Percentiles rank a stretch among this genome's conserved stretches.
These are phyloP conservation scores for Hypoxylon rickii DNA, from an alignment of 495 filamentous ascomycete species.

Conservation along the genomic window DNA sequence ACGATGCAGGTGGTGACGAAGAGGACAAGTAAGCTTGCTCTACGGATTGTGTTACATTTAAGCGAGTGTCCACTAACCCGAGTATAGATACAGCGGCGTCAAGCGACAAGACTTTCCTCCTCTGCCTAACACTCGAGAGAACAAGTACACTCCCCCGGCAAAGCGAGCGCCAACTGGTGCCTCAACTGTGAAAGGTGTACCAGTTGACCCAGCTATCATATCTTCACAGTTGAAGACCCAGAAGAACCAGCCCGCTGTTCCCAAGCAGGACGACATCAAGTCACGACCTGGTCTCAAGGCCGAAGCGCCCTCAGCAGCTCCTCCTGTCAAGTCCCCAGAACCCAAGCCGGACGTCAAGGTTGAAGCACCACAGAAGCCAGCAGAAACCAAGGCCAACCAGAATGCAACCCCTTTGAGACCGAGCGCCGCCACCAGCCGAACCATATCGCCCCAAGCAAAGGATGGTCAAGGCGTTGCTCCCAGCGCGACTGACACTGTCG, in stretches of 20 bases:
- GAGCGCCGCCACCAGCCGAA: conserved; percentile 42
- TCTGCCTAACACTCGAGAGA: conserved; percentile 57
- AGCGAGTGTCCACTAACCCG: conserved; percentile 37
- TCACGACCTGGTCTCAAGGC: conserved; percentile 37
- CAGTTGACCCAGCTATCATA: conserved; percentile 82
- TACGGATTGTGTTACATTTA: neutral
- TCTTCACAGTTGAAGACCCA: conserved; percentile 67
- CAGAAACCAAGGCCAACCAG: conserved; percentile 41
- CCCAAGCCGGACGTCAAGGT: conserved; percentile 32
- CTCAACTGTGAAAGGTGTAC: conserved; percentile 71
- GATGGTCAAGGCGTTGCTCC: conserved; percentile 41
- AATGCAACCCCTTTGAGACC: conserved; percentile 35
- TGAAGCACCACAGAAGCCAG: conserved; percentile 40
- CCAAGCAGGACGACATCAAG: conserved; percentile 51
- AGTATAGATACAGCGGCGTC: conserved; percentile 84
- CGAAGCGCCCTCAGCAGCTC: conserved; percentile 35
- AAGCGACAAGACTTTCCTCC: conserved; percentile 75
- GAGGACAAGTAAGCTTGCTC: conserved; percentile 78
- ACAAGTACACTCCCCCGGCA: conserved; percentile 89
- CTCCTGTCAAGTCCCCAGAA: conserved; percentile 34
- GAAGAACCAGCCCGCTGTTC: conserved; percentile 45
- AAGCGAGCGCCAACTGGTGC: conserved; percentile 75
- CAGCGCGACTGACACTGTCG: conserved; percentile 78
- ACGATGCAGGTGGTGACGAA: conserved; percentile 68
- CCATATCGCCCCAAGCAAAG: conserved; percentile 47